Evolutionary conservation across 1,284 basidiomycete genomes (phyloP).

Genomic region (Marasmius fiardii): DNA sequence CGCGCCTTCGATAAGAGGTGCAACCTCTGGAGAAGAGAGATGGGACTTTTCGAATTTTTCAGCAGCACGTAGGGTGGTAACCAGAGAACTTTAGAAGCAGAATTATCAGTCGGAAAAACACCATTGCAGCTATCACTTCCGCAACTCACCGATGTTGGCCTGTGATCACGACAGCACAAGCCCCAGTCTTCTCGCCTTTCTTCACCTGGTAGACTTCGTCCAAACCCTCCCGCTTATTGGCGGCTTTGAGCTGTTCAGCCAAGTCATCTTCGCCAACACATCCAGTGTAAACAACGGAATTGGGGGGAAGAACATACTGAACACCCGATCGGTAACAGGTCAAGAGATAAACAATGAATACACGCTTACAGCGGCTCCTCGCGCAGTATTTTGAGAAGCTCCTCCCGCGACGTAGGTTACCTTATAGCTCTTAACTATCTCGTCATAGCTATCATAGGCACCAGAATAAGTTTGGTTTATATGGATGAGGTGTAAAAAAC

Average conservation of each 20-base stretch:
- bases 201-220: constrained; percentile 88
- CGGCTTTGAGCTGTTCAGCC: constrained; percentile 86
- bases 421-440: constrained; percentile 76
- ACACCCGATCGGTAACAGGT: constrained; percentile 4
- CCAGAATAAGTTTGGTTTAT: neutral
- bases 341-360: neutral
- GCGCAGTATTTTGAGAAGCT: constrained; percentile 94
- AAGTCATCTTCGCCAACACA: constrained; percentile 93
- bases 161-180: constrained; percentile 95
- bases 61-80: constrained; percentile 88
- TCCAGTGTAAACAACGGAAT: constrained; percentile 93
- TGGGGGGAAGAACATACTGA: constrained; percentile 86
- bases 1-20: constrained; percentile 76
- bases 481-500: constrained; percentile 15
- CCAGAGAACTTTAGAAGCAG: constrained; percentile 66
- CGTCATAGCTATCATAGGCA: constrained; percentile 64
- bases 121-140: too few species aligned
- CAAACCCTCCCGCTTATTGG: constrained; percentile 93
- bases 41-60: constrained; percentile 86
- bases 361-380: constrained; percentile 86
- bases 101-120: neutral
- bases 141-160: constrained; percentile 86
- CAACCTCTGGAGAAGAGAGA: constrained; percentile 75
- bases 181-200: constrained; percentile 87
- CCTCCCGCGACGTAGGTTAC: constrained; percentile 96